Conservation (phyloP, 371 early-diverging fungal genomes). For the Coemansia sp. region DNA sequence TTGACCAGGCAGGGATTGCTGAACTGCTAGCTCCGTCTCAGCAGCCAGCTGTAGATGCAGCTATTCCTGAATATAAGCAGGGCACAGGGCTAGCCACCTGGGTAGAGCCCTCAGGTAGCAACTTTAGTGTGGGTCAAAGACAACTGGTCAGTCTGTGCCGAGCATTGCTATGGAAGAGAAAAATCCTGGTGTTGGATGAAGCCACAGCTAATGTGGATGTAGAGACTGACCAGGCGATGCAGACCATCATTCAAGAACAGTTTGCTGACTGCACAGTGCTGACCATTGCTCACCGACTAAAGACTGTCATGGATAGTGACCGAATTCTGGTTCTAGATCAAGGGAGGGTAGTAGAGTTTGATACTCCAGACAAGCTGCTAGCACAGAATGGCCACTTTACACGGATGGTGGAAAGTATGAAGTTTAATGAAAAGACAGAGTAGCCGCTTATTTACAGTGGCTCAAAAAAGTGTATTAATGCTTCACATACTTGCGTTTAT, state of each 20-base stretch:
- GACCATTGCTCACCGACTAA: conserved; percentile 91
- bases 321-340: conserved; percentile 78
- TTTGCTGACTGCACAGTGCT: conserved; percentile 84
- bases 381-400: conserved; percentile 9
- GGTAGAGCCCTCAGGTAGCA: conserved; percentile 55
- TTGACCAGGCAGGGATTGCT: conserved; percentile 52
- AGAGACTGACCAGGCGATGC: conserved; percentile 66
- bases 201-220: conserved; percentile 66
- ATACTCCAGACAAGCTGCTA: conserved; percentile 64
- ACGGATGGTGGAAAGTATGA: conserved; percentile 14
- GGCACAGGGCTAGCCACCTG: conserved; percentile 1
- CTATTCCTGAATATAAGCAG: too few relatives aligned
- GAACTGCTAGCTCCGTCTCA: conserved; percentile 5
- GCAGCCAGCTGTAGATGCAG: too few relatives aligned
- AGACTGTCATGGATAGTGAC: conserved; percentile 84
- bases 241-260: conserved; percentile 77
- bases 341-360: conserved; percentile 78
- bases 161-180: conserved; percentile 56
- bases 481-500: too few relatives aligned
- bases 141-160: conserved; percentile 54
- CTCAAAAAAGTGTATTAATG: conserved; percentile 27
- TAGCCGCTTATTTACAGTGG: conserved; percentile 58
- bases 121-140: conserved; percentile 60
- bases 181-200: conserved; percentile 60
- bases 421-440: not conserved